Evolutionary conservation across 306 rosid genomes (phyloP).

Genomic region (Leucaena leucocephala): DNA sequence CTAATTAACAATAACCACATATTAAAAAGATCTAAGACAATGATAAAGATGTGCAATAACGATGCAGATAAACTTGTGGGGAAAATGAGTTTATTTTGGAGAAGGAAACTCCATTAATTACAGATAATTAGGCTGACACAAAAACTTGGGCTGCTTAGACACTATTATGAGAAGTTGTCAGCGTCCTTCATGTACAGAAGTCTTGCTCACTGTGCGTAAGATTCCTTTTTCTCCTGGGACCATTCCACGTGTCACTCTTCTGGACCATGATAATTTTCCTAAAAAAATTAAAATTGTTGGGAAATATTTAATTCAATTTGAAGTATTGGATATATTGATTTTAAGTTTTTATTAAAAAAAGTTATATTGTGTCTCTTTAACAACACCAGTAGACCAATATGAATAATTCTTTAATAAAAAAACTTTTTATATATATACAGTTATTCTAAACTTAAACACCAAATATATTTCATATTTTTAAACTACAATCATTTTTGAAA

Average conservation of each 20-base stretch:
- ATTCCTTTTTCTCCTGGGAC: slow-evolving; percentile 42
- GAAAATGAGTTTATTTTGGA: background rate
- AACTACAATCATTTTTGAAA: too few relatives aligned
- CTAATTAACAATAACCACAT: slow-evolving; percentile 11
- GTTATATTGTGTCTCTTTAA: too few relatives aligned
- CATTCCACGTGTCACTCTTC: background rate
- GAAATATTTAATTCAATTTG: background rate
- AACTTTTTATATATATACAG: too few relatives aligned
- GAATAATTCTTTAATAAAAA: too few relatives aligned
- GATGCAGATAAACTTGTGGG: slow-evolving; percentile 39
- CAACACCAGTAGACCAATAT: too few relatives aligned
- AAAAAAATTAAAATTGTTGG: background rate
- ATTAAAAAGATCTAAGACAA: background rate
- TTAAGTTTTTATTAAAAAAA: too few relatives aligned
- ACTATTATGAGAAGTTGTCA: slow-evolving; percentile 35
- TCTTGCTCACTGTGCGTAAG: slow-evolving; percentile 16
- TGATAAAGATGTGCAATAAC: slow-evolving; percentile 47
- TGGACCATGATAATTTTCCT: background rate
- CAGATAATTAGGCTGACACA: slow-evolving; percentile 5
- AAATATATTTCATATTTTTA: too few relatives aligned
- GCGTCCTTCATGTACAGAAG: slow-evolving; percentile 25
- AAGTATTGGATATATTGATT: too few relatives aligned
- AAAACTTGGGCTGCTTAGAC: slow-evolving; percentile 19
- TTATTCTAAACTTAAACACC: too few relatives aligned
- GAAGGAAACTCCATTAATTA: slow-evolving; percentile 22